Evolutionary conservation across 202 grass and related monocot species (phyloP).

Genomic region (Saccharum hybrid): DNA sequence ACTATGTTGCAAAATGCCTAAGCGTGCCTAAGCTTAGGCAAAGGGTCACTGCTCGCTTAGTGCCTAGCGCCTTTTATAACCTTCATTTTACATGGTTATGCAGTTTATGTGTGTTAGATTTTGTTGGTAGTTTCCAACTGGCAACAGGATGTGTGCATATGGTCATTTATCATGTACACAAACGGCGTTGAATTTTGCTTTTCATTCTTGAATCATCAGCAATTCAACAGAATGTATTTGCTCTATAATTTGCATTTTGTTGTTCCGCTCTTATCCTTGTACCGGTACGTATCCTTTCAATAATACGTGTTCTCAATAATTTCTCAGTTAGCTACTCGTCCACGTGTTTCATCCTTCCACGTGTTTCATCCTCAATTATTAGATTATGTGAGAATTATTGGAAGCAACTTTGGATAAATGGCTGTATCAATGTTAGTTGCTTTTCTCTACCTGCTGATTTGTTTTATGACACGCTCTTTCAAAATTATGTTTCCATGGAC

Average conservation of each 20-base stretch:
- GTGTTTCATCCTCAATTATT: too few species aligned
- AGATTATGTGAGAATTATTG: too few species aligned
- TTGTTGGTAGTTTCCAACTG: too few species aligned
- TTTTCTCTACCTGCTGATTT: too few species aligned
- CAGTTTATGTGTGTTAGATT: slow-evolving; percentile 20
- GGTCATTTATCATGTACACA: not conserved
- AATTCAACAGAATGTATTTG: not conserved
- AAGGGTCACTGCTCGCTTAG: not conserved
- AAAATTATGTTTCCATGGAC: too few species aligned
- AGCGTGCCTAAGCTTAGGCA: not conserved
- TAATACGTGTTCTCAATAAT: not conserved
- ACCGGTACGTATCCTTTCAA: not conserved
- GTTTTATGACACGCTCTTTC: too few species aligned
- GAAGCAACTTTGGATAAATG: too few species aligned
- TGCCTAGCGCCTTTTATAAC: not conserved
- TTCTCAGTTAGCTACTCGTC: slow-evolving; percentile 1
- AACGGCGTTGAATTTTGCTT: not conserved
- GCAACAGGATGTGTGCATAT: not conserved
- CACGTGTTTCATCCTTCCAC: too few species aligned
- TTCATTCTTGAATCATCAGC: not conserved
- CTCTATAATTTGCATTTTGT: slow-evolving; percentile 4
- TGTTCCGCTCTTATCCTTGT: not conserved
- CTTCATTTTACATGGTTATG: not conserved
- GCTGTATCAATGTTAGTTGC: too few species aligned
- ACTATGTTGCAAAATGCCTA: slow-evolving; percentile 12